Evolutionary conservation across 495 filamentous ascomycete genomes (phyloP), one percentile per base, ranked within the genome.

Genomic region (Penicillium daleae): DNA sequence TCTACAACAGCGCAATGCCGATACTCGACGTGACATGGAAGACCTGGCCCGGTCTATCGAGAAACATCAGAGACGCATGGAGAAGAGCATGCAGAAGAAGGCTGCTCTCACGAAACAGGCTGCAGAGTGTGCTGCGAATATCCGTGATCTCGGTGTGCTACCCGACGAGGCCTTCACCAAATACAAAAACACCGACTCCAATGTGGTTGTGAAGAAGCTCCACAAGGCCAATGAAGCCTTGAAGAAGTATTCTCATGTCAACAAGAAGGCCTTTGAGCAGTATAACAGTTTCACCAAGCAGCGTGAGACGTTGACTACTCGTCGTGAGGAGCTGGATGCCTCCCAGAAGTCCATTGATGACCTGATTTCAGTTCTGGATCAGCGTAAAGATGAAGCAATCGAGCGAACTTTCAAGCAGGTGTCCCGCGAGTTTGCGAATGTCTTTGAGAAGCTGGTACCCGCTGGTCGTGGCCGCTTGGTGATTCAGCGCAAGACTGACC

Each of bases 201-300:
- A 96, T 63, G 82, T 82, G 35, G 89, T 97, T 26, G 87, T 92
- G n/a, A 88, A 89, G 66, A 89, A 89, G 24, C 86, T 99, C 8
- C 90, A 95, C 75, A 97, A 95, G 73, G 91, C 94, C 74, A 97
- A 97, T 68, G 92, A 97, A 61, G 85, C 89, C 0, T 82, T 99
- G 46, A 98, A 98, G 78, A 97, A 97, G 71, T 98, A 93, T 80
- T 90, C 90, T 35, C 91, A 97, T 68, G 92, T 99, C 71, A 99
- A 99, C 84, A 99, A 98, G 79, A 99, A 99, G 75, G 95, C 95
- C 0, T 96, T 97, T 64, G 96, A 99, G 75, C 95, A 99, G 75
- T 98, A 97, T 82, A 94, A 92, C 77, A 96, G 87, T 76, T 98
- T 98, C 76, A 97, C 94, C 21, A 90, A 87, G 58, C 92, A 97